Evolutionary conservation across 116 monocot species (phyloP).

Genomic region (Thalassia testudinum): DNA sequence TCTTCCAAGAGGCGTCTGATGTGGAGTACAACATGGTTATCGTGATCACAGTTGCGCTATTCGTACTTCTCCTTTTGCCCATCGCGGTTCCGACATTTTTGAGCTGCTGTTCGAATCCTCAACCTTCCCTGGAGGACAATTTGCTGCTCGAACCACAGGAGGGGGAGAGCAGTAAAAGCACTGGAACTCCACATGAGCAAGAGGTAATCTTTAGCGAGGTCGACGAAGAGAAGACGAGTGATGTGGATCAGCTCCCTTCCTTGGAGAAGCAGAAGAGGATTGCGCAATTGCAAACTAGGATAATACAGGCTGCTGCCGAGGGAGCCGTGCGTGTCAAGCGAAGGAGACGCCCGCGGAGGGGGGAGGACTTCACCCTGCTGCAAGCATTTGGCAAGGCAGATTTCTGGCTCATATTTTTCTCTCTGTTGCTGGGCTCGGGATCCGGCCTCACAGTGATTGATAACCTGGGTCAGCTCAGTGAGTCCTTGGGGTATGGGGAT

Average conservation of each 20-base stretch:
- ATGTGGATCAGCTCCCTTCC: constrained; percentile 66
- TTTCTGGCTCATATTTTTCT: constrained; percentile 77
- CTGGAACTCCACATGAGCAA: constrained; percentile 7
- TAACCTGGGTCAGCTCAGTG: constrained; percentile 87
- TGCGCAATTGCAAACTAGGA: constrained; percentile 52
- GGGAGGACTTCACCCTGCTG: constrained; percentile 70
- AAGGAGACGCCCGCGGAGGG: constrained; percentile 67
- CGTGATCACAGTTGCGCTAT: constrained; percentile 39
- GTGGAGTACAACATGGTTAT: constrained; percentile 23
- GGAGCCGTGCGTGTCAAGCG: constrained; percentile 87
- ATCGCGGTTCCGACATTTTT: constrained; percentile 41
- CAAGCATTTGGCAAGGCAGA: constrained; percentile 87
- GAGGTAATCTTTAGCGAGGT: constrained; percentile 71
- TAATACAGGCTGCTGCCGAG: constrained; percentile 64
- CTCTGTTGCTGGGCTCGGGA: constrained; percentile 66
- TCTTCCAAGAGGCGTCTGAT: constrained; percentile 61
- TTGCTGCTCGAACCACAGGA: constrained; percentile 26
- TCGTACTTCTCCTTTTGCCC: constrained; percentile 49
- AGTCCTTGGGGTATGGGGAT: constrained; percentile 67
- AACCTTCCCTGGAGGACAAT: constrained; percentile 20
- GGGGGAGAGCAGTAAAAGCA: constrained; percentile 22
- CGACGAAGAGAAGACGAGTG: constrained; percentile 76
- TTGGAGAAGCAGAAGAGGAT: constrained; percentile 66
- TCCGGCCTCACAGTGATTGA: constrained; percentile 85
- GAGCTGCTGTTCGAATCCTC: constrained; percentile 22